Percentiles rank a stretch among this genome's conserved stretches.
phyloP scores from a whole-genome alignment of 2,329 filamentous ascomycete genomes.

The Clonostachys byssicola region DNA sequence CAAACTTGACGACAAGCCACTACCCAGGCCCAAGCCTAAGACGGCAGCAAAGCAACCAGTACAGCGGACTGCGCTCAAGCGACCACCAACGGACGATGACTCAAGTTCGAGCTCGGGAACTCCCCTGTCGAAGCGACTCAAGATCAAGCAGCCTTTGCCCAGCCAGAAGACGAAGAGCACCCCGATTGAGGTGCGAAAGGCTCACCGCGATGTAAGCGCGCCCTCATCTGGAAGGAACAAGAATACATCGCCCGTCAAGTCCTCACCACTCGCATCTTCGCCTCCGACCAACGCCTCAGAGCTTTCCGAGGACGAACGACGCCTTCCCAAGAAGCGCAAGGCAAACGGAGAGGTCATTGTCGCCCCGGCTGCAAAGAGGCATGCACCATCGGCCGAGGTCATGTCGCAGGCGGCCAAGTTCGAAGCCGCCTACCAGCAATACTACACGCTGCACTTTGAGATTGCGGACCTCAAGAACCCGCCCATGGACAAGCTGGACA shows the following conservation, averaged over 20 bases:
- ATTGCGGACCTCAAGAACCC: constrained; percentile 46
- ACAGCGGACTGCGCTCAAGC: constrained; percentile 30
- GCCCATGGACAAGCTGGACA: constrained; percentile 41
- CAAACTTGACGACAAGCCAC: constrained; percentile 19
- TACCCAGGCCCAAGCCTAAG: constrained; percentile 25
- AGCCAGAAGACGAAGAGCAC: not conserved
- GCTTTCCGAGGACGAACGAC: constrained; percentile 38
- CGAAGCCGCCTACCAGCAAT: constrained; percentile 51
- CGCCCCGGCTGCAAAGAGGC: constrained; percentile 24
- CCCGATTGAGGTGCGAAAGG: constrained; percentile 16
- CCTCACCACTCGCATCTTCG: constrained; percentile 61
- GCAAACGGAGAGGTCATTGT: constrained; percentile 13
- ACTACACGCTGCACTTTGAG: constrained; percentile 52
- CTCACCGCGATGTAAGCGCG: constrained; percentile 28
- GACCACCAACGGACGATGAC: constrained; percentile 45
- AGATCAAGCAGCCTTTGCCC: constrained; percentile 36
- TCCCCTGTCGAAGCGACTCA: constrained; percentile 54
- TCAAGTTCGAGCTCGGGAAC: constrained; percentile 57
- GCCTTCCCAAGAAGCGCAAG: constrained; percentile 37
- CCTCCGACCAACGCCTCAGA: constrained; percentile 64
- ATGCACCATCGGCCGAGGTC: constrained; percentile 31
- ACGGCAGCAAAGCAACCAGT: constrained; percentile 13
- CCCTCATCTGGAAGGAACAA: constrained; percentile 42
- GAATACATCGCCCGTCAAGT: constrained; percentile 56
- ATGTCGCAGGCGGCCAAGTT: constrained; percentile 51